phyloP scores from a whole-genome alignment of 805 yeast genomes.

The Clavispora carvajalis region DNA sequence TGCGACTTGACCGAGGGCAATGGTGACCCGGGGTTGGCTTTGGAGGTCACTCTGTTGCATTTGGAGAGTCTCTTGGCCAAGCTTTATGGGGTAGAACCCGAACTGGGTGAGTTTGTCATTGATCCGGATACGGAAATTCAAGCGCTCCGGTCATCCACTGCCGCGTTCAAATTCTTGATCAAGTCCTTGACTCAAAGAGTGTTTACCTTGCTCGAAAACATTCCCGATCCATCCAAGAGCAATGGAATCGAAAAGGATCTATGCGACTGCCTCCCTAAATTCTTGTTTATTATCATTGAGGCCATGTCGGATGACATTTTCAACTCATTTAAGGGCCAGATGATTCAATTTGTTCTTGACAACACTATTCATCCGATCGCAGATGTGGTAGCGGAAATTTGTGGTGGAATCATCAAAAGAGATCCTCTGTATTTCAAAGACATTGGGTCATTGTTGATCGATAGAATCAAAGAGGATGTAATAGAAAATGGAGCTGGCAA shows the following conservation, averaged over 20 bases:
- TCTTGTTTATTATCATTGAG: slow-evolving; percentile 38
- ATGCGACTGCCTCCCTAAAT: slow-evolving; percentile 32
- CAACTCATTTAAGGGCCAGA: slow-evolving; percentile 37
- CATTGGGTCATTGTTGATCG: slow-evolving; percentile 41
- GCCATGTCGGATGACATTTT: slow-evolving; percentile 57
- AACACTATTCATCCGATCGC: slow-evolving; percentile 57
- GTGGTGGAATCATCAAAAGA: slow-evolving; percentile 67
- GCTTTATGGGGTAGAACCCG: slow-evolving; percentile 19
- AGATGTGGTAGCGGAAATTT: slow-evolving; percentile 63
- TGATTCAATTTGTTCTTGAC: slow-evolving; percentile 54
- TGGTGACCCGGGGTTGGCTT: slow-evolving; percentile 31
- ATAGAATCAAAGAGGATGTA: slow-evolving; percentile 59
- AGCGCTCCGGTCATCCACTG: slow-evolving; percentile 70
- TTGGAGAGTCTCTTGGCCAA: slow-evolving; percentile 47
- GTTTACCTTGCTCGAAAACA: slow-evolving; percentile 60
- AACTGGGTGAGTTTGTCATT: slow-evolving; percentile 24
- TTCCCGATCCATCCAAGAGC: slow-evolving; percentile 54
- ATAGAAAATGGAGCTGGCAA: slow-evolving; percentile 77
- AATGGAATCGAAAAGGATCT: slow-evolving; percentile 47
- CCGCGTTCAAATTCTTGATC: slow-evolving; percentile 60
- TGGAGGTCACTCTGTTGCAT: slow-evolving; percentile 63
- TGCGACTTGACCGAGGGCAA: slow-evolving; percentile 48
- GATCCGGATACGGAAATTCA: slow-evolving; percentile 43
- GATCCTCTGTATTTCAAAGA: slow-evolving; percentile 46
- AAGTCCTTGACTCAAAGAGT: slow-evolving; percentile 52